Base-by-base conservation (phyloP, 345 rosid genomes). In the Garcia nutans region DNA sequence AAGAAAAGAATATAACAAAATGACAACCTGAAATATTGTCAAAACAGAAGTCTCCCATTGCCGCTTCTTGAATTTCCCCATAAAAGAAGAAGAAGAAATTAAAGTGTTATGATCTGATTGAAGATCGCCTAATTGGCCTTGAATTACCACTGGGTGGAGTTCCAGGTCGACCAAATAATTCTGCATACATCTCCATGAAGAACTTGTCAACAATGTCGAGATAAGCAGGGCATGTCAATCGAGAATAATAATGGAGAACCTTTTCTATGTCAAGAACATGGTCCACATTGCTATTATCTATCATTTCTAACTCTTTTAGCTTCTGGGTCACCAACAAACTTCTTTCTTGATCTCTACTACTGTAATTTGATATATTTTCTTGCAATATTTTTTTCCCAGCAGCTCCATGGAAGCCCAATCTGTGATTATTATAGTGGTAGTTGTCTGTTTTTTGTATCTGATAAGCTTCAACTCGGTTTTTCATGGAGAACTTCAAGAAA, bases 241-340 rank as follows among this genome's bases (percentile, higher is more conserved):
- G 85, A 50, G 97, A 90, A 81, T 93, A 93, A 80, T 88, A 93
- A 75, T 90, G 86, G 3, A 90, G 82, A 74, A 93, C 87, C 83
- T 93, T 94, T 82, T 89, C 89, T 9, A 93, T 77, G 84, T 92
- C 97, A 13, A 86, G 75, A 44, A 87, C 84, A 76, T 89, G 93
- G 65, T 88, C 91, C 37, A 87, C 83, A 68, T 91, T 85, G 67
- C 83, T 82, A 77, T 78, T 33, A 79, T 86, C 91, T 83, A 91
- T 82, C 87, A 67, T 85, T 86, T 89, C 93, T 64, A 93, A 77
- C 77, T 93, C 96, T 86, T 83, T 87, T 8, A 93, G 73, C 88
- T 84, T 91, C 78, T 75, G 74, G 11, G 76, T 81, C 73, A 91
- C 84, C 69, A 82, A 22, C 10, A 71, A 70, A 33, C 81, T 83